These are phyloP conservation scores for Alopecurus myosuroides DNA, from an alignment of 176 grass and related monocot genomes.

Conservation along the genomic window DNA sequence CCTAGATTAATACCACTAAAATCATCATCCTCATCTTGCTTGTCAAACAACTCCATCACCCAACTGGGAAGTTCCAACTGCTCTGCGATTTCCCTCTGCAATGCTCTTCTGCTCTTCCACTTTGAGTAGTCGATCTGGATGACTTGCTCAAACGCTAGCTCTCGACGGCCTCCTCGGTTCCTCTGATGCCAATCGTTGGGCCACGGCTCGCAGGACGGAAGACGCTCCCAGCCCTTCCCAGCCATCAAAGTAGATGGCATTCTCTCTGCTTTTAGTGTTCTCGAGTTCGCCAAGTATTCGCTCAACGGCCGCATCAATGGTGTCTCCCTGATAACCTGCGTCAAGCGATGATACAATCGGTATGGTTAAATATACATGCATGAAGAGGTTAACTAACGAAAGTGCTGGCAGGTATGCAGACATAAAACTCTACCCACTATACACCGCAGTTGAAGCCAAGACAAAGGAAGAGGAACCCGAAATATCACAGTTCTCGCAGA, in stretches of 20 bases:
- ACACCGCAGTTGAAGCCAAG: background rate
- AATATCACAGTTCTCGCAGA: background rate
- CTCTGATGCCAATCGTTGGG: background rate
- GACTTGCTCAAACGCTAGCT: background rate
- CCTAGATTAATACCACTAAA: background rate
- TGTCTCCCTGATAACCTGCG: background rate
- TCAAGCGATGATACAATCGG: background rate
- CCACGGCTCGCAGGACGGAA: background rate
- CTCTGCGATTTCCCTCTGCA: background rate
- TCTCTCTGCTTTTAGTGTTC: background rate
- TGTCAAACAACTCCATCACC: background rate
- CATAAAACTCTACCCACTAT: background rate
- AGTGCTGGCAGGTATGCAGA: background rate
- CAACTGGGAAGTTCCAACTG: background rate
- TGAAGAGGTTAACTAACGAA: background rate
- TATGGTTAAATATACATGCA: background rate
- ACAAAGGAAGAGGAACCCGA: background rate
- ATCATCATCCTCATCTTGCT: conserved; percentile 2
- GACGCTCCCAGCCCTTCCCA: background rate
- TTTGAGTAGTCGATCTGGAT: background rate
- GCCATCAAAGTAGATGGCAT: background rate
- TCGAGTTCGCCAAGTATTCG: background rate
- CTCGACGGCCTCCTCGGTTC: background rate
- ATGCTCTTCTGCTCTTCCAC: background rate
- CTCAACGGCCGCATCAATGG: background rate